These are phyloP conservation scores for Euphorbia tirucalli DNA, from an alignment of 345 rosid species.

Conservation along the genomic window DNA sequence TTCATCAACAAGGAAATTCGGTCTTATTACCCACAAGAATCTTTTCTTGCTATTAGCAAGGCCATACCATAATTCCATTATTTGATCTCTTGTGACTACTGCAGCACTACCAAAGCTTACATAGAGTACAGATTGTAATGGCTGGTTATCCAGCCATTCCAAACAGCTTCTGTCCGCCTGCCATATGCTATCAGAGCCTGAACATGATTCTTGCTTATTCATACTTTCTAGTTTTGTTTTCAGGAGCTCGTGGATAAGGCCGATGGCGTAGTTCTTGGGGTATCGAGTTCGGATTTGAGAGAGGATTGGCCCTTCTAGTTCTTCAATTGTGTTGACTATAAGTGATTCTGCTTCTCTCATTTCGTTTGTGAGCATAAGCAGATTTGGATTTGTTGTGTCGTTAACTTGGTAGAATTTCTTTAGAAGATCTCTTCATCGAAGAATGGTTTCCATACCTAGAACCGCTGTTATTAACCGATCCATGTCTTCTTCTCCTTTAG, in stretches of 20 bases:
- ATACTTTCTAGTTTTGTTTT: conserved; percentile 20
- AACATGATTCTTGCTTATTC: not conserved
- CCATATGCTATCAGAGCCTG: conserved; percentile 26
- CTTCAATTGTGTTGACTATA: conserved; percentile 57
- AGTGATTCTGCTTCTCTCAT: conserved; percentile 24
- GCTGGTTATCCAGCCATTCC: conserved; percentile 44
- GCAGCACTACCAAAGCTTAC: too few species aligned
- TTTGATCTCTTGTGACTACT: too few species aligned
- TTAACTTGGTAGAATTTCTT: conserved; percentile 36
- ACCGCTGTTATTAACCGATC: conserved; percentile 36
- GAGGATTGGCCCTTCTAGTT: conserved; percentile 52
- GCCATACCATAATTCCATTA: too few species aligned
- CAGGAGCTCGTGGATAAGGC: conserved; percentile 47
- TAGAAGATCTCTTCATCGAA: conserved; percentile 49
- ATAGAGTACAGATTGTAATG: too few species aligned
- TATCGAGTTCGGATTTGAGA: conserved; percentile 37
- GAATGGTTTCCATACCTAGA: conserved; percentile 40
- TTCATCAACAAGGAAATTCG: conserved; percentile 8
- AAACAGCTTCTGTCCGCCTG: conserved; percentile 40
- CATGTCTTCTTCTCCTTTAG: conserved; percentile 32
- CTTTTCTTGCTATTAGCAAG: conserved; percentile 31
- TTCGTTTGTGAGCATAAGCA: conserved; percentile 22
- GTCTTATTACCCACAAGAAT: conserved; percentile 46
- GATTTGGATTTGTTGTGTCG: conserved; percentile 10
- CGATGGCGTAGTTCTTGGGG: conserved; percentile 43